Evolutionary conservation across 768 basidiomycete species (phyloP).

Genomic region (Termitomyces sp.): DNA sequence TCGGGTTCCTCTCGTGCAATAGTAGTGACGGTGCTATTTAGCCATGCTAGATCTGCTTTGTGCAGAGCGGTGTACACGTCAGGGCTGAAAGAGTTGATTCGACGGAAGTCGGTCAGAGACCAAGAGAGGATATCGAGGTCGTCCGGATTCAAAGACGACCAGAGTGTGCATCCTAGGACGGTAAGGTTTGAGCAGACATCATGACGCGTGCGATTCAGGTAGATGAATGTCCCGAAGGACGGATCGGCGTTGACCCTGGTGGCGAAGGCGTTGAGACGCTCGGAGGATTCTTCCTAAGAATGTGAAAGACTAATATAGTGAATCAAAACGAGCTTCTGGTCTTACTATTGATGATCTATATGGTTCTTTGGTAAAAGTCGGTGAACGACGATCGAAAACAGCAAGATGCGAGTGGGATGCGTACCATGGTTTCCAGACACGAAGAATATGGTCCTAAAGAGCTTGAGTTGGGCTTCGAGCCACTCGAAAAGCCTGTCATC

Average conservation of each 20-base stretch:
- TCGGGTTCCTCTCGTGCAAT: conserved; percentile 22
- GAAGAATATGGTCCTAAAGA: conserved; percentile 26
- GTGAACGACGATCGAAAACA: not conserved
- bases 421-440: conserved; percentile 27
- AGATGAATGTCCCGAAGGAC: conserved; percentile 21
- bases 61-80: conserved; percentile 14
- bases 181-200: conserved; percentile 26
- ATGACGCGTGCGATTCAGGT: conserved; percentile 26
- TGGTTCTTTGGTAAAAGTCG: not conserved
- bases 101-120: conserved; percentile 27
- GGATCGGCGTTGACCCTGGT: not conserved
- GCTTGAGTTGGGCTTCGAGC: conserved; percentile 21
- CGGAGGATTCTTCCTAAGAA: not conserved
- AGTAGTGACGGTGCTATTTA: conserved; percentile 18
- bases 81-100: conserved; percentile 19
- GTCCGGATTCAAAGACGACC: conserved; percentile 24
- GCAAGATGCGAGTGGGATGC: no score
- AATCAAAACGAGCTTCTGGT: not conserved
- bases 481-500: conserved; percentile 26
- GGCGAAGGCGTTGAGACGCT: not conserved
- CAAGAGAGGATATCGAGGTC: conserved; percentile 20
- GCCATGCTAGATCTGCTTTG: conserved; percentile 24
- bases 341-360: conserved; percentile 1
- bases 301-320: not conserved
- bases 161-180: conserved; percentile 37